Base-by-base conservation (phyloP, 2,329 filamentous ascomycete species). In the Xylariaceae sp. region DNA sequence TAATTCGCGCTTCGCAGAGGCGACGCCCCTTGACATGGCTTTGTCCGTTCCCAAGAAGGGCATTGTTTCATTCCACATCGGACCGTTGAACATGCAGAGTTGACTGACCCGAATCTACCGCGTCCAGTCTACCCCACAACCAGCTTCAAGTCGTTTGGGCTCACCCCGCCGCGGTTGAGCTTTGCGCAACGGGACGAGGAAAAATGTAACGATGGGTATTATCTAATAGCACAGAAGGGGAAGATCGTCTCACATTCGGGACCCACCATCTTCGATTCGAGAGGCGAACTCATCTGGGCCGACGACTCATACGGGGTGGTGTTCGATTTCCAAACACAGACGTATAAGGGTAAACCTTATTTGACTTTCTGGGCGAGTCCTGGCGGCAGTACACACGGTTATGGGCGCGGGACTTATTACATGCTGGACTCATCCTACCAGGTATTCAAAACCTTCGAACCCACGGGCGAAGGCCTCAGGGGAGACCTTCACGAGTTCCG, bases 291-390 rank as follows among this genome's bases (percentile, higher is more conserved):
- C n/a, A 47, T 62, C 32, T 62, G 58, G 58, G 47, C 54, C 22
- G 56, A 58, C 43, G 30, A 60, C 19, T 57, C 49, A 3, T 59
- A 52, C 34, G 60, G 56, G 1, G 49, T 56, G 1, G 58, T 60
- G 1, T 59, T 55, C 46, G 56, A 62, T 37, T 42, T 62, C 10
- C 50, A 60, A 34, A 53, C 67, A 2, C 68, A 71, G 52, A 61
- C 46, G 3, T 66, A 71, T 57, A 64, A 67, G 21, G 68, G 68
- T 16, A 65, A 62, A 12, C 53, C 61, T 0, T 69, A 72, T 48
- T 53, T 72, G 8, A 68, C 68, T 10, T 72, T 73, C 47, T 73
- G 68, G 70, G 60, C 68, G 30, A 66, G 62, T 13, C 67, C 67
- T 13, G 65, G 65, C 13, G 59, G 63, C 26, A 55, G 50, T 10